Evolutionary conservation across 805 yeast species (phyloP).

Genomic region (Candida namnaoensis): DNA sequence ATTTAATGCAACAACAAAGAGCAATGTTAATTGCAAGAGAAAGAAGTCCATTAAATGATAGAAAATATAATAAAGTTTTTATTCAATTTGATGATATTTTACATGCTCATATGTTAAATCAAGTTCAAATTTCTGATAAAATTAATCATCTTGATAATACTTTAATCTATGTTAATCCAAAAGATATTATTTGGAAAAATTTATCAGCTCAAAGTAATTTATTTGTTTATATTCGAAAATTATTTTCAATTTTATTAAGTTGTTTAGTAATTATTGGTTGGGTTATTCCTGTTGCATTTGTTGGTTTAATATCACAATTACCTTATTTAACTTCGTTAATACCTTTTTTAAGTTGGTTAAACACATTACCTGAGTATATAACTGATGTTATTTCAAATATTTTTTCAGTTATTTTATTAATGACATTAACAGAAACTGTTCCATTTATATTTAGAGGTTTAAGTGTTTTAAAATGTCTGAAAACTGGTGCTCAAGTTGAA

Average conservation of each 20-base stretch:
- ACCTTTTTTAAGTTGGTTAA: slow-evolving; percentile 52
- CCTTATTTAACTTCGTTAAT: slow-evolving; percentile 54
- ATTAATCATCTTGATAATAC: slow-evolving; percentile 35
- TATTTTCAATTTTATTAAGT: slow-evolving; percentile 36
- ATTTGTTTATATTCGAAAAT: slow-evolving; percentile 27
- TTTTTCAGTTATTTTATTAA: slow-evolving; percentile 58
- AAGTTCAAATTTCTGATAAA: slow-evolving; percentile 37
- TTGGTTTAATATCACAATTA: slow-evolving; percentile 68
- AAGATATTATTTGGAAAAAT: slow-evolving; percentile 69
- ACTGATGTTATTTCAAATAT: slow-evolving; percentile 51
- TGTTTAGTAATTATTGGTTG: slow-evolving; percentile 51
- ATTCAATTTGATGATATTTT: slow-evolving; percentile 49
- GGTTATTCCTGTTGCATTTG: slow-evolving; percentile 78
- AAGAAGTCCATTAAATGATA: slow-evolving; percentile 15
- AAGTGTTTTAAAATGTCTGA: slow-evolving; percentile 45
- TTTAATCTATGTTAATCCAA: slow-evolving; percentile 48
- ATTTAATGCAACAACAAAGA: slow-evolving; percentile 5
- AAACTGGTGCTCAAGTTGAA: slow-evolving; percentile 58
- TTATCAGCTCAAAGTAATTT: slow-evolving; percentile 30
- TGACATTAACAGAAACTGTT: slow-evolving; percentile 54
- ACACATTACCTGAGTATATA: slow-evolving; percentile 42
- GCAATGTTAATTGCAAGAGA: slow-evolving; percentile 10
- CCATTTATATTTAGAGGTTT: slow-evolving; percentile 48
- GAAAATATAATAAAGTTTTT: slow-evolving; percentile 38
- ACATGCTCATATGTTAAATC: slow-evolving; percentile 58